phyloP scores from a whole-genome alignment of 306 rosid genomes.

The Trifolium fragiferum region DNA sequence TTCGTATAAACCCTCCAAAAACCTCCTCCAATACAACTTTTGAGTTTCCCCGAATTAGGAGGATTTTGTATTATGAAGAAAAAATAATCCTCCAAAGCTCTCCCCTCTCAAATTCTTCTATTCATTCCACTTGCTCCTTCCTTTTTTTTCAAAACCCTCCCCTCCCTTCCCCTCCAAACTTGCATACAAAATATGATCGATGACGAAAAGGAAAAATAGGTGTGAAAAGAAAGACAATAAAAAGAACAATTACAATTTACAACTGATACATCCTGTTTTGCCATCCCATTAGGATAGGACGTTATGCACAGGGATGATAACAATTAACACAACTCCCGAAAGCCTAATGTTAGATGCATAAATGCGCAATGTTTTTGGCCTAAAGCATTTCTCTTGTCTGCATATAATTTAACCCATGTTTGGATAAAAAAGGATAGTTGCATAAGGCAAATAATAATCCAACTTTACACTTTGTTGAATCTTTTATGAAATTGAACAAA shows the following conservation, averaged over 20 bases:
- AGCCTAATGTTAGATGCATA: not conserved
- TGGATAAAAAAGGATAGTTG: not conserved
- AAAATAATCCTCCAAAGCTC: no score
- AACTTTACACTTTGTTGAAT: not conserved
- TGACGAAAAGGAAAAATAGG: not conserved
- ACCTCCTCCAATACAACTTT: no score
- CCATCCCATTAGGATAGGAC: not conserved
- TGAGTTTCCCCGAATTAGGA: no score
- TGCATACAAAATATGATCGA: not conserved
- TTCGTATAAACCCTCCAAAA: no score
- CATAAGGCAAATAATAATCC: not conserved
- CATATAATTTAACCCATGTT: slow-evolving; percentile 5
- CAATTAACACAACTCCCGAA: not conserved
- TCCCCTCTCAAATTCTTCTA: no score
- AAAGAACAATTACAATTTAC: no score
- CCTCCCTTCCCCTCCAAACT: no score
- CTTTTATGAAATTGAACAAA: slow-evolving; percentile 11
- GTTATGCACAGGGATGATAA: slow-evolving; percentile 9
- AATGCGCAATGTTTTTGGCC: not conserved
- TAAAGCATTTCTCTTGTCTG: not conserved
- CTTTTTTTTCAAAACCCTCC: no score
- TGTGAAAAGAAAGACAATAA: no score
- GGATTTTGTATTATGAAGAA: no score
- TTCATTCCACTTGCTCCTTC: no score
- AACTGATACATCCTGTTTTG: no score